These are phyloP conservation scores for Aspergillus indologenus DNA, from an alignment of 495 filamentous ascomycete genomes.

Conservation along the genomic window DNA sequence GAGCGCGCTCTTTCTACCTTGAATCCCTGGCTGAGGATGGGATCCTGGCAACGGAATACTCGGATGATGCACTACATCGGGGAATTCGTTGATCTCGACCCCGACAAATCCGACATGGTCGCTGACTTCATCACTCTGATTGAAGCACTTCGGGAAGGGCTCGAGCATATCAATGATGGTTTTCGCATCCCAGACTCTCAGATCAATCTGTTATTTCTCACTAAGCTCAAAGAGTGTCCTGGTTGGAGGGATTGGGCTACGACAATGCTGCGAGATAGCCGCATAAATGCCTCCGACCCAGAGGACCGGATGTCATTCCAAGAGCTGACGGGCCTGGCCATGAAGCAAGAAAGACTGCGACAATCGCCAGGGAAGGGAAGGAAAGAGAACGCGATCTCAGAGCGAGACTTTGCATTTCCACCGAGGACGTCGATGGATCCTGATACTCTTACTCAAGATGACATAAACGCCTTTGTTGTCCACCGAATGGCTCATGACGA, in stretches of 20 bases:
- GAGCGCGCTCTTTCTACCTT: background rate
- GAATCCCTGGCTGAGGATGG: slow-evolving; percentile 17
- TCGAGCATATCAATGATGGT: slow-evolving; percentile 27
- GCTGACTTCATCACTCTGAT: slow-evolving; percentile 30
- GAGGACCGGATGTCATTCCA: slow-evolving; percentile 23
- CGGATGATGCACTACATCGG: slow-evolving; percentile 32
- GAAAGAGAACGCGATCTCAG: background rate
- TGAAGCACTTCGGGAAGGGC: slow-evolving; percentile 29
- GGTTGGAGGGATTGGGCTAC: slow-evolving; percentile 31
- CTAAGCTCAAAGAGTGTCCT: slow-evolving; percentile 26
- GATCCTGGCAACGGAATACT: slow-evolving; percentile 26
- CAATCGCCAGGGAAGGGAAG: background rate
- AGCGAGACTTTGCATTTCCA: background rate
- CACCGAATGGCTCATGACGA: slow-evolving; percentile 23
- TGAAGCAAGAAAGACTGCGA: slow-evolving; percentile 22
- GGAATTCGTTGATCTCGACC: slow-evolving; percentile 33
- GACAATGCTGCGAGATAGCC: slow-evolving; percentile 26
- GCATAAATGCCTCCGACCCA: slow-evolving; percentile 19
- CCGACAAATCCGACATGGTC: slow-evolving; percentile 21
- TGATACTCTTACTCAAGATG: slow-evolving; percentile 19
- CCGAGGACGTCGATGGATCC: background rate
- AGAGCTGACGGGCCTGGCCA: slow-evolving; percentile 24
- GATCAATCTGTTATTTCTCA: slow-evolving; percentile 29
- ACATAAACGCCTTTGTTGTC: slow-evolving; percentile 31
- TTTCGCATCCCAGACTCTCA: slow-evolving; percentile 29